phyloP scores from a whole-genome alignment of 2,329 filamentous ascomycete genomes.

The Diplocarpon mali region DNA sequence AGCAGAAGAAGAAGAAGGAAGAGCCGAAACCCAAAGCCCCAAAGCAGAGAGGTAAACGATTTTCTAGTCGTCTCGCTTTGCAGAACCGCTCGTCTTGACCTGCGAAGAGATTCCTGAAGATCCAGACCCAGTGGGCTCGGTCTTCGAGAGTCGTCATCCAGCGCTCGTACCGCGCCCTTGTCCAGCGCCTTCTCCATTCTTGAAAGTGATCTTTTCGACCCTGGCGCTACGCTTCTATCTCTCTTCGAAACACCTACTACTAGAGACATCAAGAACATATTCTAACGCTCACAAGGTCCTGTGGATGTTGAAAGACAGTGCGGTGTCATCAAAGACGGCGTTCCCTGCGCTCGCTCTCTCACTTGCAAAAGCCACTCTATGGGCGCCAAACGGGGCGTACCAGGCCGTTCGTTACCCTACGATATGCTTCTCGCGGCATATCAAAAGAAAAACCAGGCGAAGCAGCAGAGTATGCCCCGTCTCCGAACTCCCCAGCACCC shows the following conservation, averaged over 20 bases:
- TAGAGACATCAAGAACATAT: neutral
- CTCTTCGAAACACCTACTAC: too few species aligned
- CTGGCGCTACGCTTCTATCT: neutral
- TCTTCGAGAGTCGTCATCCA: too few species aligned
- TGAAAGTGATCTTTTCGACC: too few species aligned
- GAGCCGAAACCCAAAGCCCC: slow-evolving; percentile 73
- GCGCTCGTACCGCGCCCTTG: too few species aligned
- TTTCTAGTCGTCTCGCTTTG: neutral
- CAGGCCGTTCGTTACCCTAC: slow-evolving; percentile 78
- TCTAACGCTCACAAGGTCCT: slow-evolving; percentile 41
- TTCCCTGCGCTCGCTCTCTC: slow-evolving; percentile 75
- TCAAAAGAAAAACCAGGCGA: slow-evolving; percentile 97
- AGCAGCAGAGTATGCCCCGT: slow-evolving; percentile 71
- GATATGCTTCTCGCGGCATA: slow-evolving; percentile 83
- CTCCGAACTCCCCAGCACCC: slow-evolving; percentile 5
- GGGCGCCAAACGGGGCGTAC: slow-evolving; percentile 83
- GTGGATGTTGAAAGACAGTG: slow-evolving; percentile 93
- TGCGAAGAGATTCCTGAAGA: neutral
- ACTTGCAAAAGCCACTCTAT: slow-evolving; percentile 95
- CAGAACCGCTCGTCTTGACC: neutral
- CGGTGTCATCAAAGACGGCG: slow-evolving; percentile 78
- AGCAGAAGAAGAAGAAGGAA: slow-evolving; percentile 91
- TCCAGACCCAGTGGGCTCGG: neutral
- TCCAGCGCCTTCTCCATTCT: too few species aligned
- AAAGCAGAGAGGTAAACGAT: slow-evolving; percentile 61